A percentile compares a stretch with the other conserved stretches of the same genome.
These are phyloP conservation scores for Moricandia arvensis DNA, from an alignment of 345 rosid species.

Conservation along the genomic window DNA sequence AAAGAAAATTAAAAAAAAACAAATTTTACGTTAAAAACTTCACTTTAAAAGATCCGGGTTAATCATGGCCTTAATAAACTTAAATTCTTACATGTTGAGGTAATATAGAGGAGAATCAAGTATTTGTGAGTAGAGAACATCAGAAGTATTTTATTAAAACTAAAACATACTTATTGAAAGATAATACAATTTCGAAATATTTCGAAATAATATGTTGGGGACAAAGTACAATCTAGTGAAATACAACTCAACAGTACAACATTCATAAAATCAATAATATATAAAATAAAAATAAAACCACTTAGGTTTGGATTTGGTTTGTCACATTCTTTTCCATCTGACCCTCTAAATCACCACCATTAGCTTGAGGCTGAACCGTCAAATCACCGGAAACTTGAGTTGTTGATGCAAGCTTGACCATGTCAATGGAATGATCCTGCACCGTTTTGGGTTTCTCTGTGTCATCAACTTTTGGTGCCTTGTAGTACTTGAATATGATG, in stretches of 20 bases:
- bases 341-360: constrained; percentile 26
- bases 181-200: constrained; percentile 18
- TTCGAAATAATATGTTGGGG: constrained; percentile 3
- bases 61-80: no score
- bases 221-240: constrained; percentile 12
- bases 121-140: neutral
- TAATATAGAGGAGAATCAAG: no score
- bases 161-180: neutral
- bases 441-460: constrained; percentile 29
- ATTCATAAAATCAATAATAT: constrained; percentile 3
- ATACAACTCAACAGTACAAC: constrained; percentile 25
- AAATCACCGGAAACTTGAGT: constrained; percentile 16
- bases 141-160: neutral
- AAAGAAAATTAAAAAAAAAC: no score
- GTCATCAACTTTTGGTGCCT: constrained; percentile 28
- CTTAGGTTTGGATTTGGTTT: constrained; percentile 9
- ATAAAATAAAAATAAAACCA: neutral
- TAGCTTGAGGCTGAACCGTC: constrained; percentile 3
- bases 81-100: no score
- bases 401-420: constrained; percentile 16
- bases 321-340: constrained; percentile 23
- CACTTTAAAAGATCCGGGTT: no score
- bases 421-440: constrained; percentile 34
- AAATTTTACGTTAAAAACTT: no score
- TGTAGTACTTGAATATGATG: constrained; percentile 42